Evolutionary conservation across 116 monocot species (phyloP).

Genomic region (Posidonia oceanica): DNA sequence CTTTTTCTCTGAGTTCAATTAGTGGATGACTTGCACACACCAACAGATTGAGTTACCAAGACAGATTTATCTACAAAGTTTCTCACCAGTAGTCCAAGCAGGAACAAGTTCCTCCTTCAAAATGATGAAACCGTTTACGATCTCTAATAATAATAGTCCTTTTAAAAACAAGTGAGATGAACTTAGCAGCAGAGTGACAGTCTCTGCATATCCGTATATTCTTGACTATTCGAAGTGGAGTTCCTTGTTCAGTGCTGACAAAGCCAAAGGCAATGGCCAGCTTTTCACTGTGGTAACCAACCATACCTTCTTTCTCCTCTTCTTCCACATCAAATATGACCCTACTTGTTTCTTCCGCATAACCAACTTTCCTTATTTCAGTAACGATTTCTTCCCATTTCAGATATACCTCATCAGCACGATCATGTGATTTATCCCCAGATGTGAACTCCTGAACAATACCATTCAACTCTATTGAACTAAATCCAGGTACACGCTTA

Average conservation of each 20-base stretch:
- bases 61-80: background rate
- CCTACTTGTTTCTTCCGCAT: constrained; percentile 4
- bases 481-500: constrained; percentile 7
- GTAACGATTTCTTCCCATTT: constrained; percentile 12
- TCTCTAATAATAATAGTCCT: constrained; percentile 10
- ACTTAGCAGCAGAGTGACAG: constrained; percentile 9
- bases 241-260: constrained; percentile 2
- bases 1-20: background rate
- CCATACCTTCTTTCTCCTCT: constrained; percentile 8
- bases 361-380: constrained; percentile 1
- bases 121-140: constrained; percentile 12
- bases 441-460: constrained; percentile 11
- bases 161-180: constrained; percentile 9
- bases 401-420: constrained; percentile 6
- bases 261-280: constrained; percentile 14
- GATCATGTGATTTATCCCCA: constrained; percentile 9
- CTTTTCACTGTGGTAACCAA: constrained; percentile 14
- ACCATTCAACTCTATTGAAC: constrained; percentile 18
- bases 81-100: constrained; percentile 13
- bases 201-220: constrained; percentile 14
- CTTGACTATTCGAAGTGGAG: constrained; percentile 7
- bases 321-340: constrained; percentile 8
- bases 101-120: constrained; percentile 11
- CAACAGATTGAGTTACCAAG: background rate
- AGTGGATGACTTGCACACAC: background rate